Conservation (phyloP, 1,284 basidiomycete genomes). For the Grifola frondosa region DNA sequence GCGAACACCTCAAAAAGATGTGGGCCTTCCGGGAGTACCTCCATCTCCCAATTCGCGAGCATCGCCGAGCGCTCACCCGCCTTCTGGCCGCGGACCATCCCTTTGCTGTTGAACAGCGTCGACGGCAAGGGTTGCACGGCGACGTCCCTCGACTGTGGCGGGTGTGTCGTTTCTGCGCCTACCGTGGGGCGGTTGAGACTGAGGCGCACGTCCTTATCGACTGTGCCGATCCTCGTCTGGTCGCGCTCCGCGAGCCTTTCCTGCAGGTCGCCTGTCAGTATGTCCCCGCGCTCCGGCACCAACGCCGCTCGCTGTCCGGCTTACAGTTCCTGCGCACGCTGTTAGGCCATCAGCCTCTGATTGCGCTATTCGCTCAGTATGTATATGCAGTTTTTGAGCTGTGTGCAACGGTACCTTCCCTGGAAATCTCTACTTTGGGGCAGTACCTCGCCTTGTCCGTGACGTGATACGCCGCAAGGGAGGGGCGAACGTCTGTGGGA, state of each 20-base stretch:
- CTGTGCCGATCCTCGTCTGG: too few species aligned
- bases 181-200: not conserved
- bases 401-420: not conserved
- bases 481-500: too few species aligned
- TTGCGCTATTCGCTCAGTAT: not conserved
- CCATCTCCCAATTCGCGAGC: not conserved
- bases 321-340: constrained; percentile 5
- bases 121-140: constrained; percentile 17
- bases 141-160: constrained; percentile 19
- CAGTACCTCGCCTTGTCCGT: too few species aligned
- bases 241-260: too few species aligned
- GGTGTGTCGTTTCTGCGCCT: not conserved
- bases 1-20: not conserved
- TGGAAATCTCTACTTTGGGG: too few species aligned
- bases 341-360: not conserved
- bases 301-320: too few species aligned
- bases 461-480: too few species aligned
- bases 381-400: not conserved
- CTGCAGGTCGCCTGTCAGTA: too few species aligned
- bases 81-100: constrained; percentile 6
- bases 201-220: not conserved
- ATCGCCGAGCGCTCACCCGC: not conserved
- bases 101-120: constrained; percentile 5
- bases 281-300: too few species aligned
- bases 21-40: not conserved